phyloP scores from a whole-genome alignment of 345 rosid genomes.

The Acer negundo region DNA sequence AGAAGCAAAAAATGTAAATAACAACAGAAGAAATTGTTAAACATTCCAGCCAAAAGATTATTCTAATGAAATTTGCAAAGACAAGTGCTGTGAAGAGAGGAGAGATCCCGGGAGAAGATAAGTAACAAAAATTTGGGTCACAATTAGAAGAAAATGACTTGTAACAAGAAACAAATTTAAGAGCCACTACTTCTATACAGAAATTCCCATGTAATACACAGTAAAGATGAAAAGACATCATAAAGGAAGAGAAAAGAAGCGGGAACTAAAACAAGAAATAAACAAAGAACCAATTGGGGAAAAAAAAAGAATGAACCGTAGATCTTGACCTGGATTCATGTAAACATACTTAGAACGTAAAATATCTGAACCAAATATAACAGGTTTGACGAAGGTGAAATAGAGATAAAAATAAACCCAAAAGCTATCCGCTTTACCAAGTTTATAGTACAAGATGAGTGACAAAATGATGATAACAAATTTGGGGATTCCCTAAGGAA shows the following conservation, averaged over 20 bases:
- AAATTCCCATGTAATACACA: background rate
- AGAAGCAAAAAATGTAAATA: conserved; percentile 14
- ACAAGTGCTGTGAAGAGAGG: background rate
- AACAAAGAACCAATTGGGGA: background rate
- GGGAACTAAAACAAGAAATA: background rate
- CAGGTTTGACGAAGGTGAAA: too few relatives aligned
- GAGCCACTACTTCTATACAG: background rate
- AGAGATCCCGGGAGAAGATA: background rate
- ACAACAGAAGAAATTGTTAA: conserved; percentile 8
- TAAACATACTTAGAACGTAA: too few relatives aligned
- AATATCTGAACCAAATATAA: too few relatives aligned
- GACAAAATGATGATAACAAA: background rate
- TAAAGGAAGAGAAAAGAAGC: background rate
- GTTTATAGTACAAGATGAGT: background rate
- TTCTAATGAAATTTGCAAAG: background rate
- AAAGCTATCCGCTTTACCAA: background rate
- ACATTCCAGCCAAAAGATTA: background rate
- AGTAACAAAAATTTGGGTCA: background rate
- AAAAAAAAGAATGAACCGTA: background rate
- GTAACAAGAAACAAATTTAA: conserved; percentile 5
- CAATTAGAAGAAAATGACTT: background rate
- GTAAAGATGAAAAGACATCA: background rate
- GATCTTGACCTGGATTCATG: too few relatives aligned
- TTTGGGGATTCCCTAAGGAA: background rate
- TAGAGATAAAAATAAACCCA: too few relatives aligned